A percentile compares a stretch with the other conserved stretches of the same genome.
Conservation (phyloP, 768 basidiomycete species). For the Amanita phalloides region DNA sequence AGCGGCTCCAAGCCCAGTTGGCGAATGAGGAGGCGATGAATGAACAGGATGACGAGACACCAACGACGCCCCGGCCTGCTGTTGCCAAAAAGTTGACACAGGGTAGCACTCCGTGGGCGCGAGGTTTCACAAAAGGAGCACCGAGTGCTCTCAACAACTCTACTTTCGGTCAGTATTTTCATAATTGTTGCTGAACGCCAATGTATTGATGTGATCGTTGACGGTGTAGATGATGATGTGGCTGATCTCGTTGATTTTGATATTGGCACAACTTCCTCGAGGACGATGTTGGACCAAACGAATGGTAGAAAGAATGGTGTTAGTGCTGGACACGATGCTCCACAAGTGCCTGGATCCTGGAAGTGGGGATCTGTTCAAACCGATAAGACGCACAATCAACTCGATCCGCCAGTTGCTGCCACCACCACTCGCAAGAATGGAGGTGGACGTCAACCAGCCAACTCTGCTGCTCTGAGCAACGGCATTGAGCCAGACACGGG, state of each 20-base stretch:
- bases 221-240: neutral
- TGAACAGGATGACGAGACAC: slow-evolving; percentile 1
- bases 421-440: neutral
- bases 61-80: slow-evolving; percentile 3
- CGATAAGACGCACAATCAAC: neutral
- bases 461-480: neutral
- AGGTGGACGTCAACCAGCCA: neutral
- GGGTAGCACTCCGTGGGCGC: neutral
- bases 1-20: slow-evolving; percentile 4
- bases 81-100: neutral
- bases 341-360: slow-evolving; percentile 1
- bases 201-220: neutral
- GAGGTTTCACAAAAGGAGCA: neutral
- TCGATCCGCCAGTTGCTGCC: neutral
- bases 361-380: neutral
- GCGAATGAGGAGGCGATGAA: neutral
- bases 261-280: neutral
- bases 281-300: neutral
- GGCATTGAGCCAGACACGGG: neutral
- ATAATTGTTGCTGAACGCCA: neutral
- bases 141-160: neutral
- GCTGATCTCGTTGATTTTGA: neutral
- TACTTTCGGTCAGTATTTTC: neutral
- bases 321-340: neutral
- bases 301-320: neutral